Evolutionary conservation across 2,329 filamentous ascomycete species (phyloP), one percentile per base, ranked within the genome.

Genomic region (Exophiala mesophila): DNA sequence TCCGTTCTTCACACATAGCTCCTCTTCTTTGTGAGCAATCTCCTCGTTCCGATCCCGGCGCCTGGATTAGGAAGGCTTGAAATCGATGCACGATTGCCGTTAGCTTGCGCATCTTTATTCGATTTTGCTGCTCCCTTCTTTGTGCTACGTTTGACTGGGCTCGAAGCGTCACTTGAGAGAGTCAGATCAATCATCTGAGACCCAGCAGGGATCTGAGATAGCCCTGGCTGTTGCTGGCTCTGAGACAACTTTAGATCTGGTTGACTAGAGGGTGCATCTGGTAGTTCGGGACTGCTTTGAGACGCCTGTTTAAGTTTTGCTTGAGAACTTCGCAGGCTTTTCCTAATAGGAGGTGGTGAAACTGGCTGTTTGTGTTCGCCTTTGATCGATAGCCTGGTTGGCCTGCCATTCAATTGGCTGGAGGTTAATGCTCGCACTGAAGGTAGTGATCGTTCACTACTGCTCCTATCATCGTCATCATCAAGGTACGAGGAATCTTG

Each of bases 101-200:
- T 35, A 17, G 33, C 29, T 30, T 41, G 29, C n/a, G 38, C 15
- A 24, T 38, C 34, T 12, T 5, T 23, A 24, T 36, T 43, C 19
- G 26, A 31, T 24, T 21, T 21, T 15, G 13, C 13, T 16, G 23
- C 29, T 28, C 15, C n/a, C 8, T 23, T 20, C 24, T 43, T 44
- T 10, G 23, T 33, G 21, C 47, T 39, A 12, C 23, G 20, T 15
- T 48, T 40, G 12, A n/a, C 6, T 6, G 51, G 42, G 28, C 43
- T 47, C 23, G 15, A 45, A 1, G 52, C 49, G 15, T 62, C 61
- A 44, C 63, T 67, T 9, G 59, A 61, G n/a, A 57, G 50, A 6
- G 65, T 68, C 31, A 68, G 49, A 42, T 67, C 65, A 21, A 67
- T 57, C 20, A 65, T 38, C 26, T 56, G 50, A 18, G 57, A 50